A percentile compares a stretch with the other conserved stretches of the same genome.
These are phyloP conservation scores for Lindgomyces ingoldianus DNA, from an alignment of 495 filamentous ascomycete species.

Conservation along the genomic window DNA sequence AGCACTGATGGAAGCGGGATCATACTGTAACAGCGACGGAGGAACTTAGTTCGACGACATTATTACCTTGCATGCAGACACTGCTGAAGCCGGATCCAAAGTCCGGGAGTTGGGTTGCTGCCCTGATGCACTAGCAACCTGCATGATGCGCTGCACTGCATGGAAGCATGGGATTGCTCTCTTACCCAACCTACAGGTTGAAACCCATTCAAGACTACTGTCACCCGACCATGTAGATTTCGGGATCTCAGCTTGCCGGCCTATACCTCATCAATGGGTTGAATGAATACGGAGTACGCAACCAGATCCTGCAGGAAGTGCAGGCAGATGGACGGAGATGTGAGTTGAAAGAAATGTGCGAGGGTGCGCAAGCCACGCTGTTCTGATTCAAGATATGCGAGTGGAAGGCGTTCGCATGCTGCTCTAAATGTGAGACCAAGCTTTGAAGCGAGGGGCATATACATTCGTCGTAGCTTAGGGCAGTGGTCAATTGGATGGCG, in stretches of 20 bases:
- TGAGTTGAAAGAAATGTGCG: background rate
- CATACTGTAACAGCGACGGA: no score
- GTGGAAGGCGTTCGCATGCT: slow-evolving; percentile 5
- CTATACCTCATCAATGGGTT: background rate
- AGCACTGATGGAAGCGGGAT: background rate
- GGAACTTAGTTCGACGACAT: no score
- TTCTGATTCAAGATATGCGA: slow-evolving; percentile 4
- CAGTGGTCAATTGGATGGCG: background rate
- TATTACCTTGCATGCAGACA: background rate
- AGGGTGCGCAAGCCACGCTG: slow-evolving; percentile 3
- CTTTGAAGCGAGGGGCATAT: slow-evolving; percentile 13
- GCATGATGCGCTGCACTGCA: background rate
- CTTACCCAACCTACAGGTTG: no score
- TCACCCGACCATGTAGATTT: background rate
- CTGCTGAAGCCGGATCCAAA: background rate
- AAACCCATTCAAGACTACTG: background rate
- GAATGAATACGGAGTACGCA: background rate
- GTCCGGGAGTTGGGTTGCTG: background rate
- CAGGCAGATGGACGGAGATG: background rate
- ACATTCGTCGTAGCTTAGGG: background rate
- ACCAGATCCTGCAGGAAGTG: background rate
- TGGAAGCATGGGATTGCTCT: no score
- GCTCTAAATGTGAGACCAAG: slow-evolving; percentile 18
- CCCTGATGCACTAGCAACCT: background rate
- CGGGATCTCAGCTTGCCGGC: background rate